Conservation (phyloP, 2,329 filamentous ascomycete genomes). For the Pseudomassariella vexata region DNA sequence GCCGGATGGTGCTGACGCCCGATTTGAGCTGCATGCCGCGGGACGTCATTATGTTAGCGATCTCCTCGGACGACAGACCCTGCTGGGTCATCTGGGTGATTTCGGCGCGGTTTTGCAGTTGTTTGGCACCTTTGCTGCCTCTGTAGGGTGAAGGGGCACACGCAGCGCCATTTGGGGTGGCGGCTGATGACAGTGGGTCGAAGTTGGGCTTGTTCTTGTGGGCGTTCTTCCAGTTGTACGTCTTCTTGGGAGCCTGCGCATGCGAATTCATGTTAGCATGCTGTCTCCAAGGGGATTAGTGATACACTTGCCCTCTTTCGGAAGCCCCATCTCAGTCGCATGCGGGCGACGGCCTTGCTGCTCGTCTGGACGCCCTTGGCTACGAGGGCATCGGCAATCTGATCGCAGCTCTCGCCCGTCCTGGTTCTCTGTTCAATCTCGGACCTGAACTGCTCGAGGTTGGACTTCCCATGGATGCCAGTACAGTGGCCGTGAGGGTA, state of each 20-base stretch:
- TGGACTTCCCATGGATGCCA: no score
- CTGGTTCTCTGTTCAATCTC: constrained; percentile 11
- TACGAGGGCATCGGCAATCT: constrained; percentile 12
- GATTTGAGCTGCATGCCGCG: constrained; percentile 15
- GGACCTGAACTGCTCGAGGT: constrained; percentile 11
- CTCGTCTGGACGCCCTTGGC: constrained; percentile 12
- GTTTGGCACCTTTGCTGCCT: constrained; percentile 5
- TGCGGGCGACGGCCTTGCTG: constrained; percentile 13
- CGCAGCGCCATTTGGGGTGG: no score
- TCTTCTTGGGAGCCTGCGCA: not conserved
- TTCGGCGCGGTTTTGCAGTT: constrained; percentile 9
- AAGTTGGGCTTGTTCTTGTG: not conserved
- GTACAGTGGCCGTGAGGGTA: no score
- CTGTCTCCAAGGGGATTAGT: no score
- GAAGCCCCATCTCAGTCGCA: constrained; percentile 13
- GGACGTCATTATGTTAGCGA: constrained; percentile 9
- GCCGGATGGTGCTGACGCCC: constrained; percentile 12
- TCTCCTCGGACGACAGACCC: constrained; percentile 10
- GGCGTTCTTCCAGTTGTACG: not conserved
- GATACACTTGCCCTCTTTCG: constrained; percentile 10
- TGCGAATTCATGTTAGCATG: not conserved
- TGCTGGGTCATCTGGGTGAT: constrained; percentile 14
- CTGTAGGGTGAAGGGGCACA: not conserved
- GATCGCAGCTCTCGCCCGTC: constrained; percentile 14
- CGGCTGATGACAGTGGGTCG: no score